Conservation (phyloP, 257 asterid genomes). For the Solanum tacnaense region DNA sequence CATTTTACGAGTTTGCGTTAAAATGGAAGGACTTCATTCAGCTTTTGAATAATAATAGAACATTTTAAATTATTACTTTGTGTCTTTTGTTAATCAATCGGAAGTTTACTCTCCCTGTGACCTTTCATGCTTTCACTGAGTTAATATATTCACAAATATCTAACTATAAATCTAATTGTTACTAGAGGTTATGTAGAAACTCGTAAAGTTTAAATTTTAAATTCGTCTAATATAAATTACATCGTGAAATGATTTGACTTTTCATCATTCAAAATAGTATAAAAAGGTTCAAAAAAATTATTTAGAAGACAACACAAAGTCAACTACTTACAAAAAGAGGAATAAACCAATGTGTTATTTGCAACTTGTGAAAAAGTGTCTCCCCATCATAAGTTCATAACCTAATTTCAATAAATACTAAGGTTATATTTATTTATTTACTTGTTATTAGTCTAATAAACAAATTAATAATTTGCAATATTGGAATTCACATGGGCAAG, state of each 20-base stretch:
- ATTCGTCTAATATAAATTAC: not conserved
- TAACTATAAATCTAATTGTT: not conserved
- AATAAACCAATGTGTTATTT: not conserved
- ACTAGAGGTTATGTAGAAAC: not conserved
- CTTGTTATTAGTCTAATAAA: not conserved
- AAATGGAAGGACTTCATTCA: not conserved
- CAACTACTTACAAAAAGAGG: not conserved
- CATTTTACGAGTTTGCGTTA: not conserved
- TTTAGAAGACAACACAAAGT: not conserved
- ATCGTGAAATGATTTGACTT: not conserved
- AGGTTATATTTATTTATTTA: not conserved
- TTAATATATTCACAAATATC: not conserved
- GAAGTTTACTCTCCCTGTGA: not conserved
- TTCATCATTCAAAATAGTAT: not conserved
- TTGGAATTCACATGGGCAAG: not conserved
- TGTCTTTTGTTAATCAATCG: not conserved
- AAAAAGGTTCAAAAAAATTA: not conserved
- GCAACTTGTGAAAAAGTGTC: not conserved
- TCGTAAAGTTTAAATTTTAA: too few species aligned
- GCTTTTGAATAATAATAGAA: not conserved
- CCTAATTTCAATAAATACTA: not conserved
- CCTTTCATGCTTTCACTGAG: not conserved
- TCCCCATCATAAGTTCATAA: not conserved
- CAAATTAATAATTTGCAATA: not conserved
- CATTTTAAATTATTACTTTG: not conserved